A percentile compares a stretch with the other conserved stretches of the same genome.
phyloP scores from a whole-genome alignment of 257 asterid species.

The Echium plantagineum region DNA sequence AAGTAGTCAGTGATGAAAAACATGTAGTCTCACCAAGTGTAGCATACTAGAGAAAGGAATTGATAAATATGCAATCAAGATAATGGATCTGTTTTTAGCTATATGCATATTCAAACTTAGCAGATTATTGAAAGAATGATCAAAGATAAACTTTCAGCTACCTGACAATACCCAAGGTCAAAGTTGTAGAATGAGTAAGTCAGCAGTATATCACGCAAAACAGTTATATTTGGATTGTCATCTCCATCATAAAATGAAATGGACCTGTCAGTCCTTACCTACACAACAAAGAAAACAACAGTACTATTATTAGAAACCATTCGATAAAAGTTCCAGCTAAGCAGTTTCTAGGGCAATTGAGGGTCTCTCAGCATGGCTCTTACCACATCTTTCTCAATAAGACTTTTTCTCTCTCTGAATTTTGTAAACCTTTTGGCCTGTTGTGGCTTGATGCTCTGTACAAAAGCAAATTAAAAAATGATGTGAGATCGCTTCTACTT shows the following conservation, averaged over 20 bases:
- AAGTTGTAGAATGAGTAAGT: conserved; percentile 98
- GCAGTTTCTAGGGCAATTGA: not conserved
- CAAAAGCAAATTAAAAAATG: not conserved
- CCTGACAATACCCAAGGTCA: conserved; percentile 99
- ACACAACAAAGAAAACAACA: conserved; percentile 6
- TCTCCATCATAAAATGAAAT: conserved; percentile 86
- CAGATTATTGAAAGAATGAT: not conserved
- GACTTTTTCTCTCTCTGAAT: conserved; percentile 96
- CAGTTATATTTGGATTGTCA: conserved; percentile 79
- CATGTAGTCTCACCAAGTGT: no score
- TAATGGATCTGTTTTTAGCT: not conserved
- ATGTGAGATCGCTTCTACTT: not conserved
- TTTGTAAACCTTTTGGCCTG: conserved; percentile 89
- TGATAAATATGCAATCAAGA: not conserved
- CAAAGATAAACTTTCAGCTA: not conserved
- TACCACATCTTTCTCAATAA: conserved; percentile 98
- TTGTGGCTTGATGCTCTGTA: conserved; percentile 69
- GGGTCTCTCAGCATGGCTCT: conserved; percentile 3
- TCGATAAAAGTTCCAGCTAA: not conserved
- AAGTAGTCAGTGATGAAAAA: no score
- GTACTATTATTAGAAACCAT: no score
- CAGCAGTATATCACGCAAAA: conserved; percentile 78
- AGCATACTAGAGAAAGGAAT: no score
- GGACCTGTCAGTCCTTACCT: conserved; percentile 98
- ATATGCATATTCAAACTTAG: not conserved